Evolutionary conservation across 148 eudicot species (phyloP).

Genomic region (Polygonum maritimum): DNA sequence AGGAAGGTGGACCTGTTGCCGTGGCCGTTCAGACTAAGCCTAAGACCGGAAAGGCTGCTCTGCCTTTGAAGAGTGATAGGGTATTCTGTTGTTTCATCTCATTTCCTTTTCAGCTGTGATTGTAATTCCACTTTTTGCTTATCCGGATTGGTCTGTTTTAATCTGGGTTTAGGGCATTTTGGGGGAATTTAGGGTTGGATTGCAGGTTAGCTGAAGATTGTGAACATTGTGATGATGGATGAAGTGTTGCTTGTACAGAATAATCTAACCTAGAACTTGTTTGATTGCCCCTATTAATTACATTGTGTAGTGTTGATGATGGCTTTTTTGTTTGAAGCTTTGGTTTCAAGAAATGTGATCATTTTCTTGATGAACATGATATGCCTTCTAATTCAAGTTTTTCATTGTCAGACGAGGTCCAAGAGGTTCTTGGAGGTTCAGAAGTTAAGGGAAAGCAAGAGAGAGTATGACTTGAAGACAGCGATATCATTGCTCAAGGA

Average conservation of each 20-base stretch:
- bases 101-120: not conserved
- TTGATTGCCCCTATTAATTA: not conserved
- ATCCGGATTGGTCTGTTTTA: not conserved
- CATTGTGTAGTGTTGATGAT: not conserved
- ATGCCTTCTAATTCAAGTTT: slow-evolving; percentile 8
- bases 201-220: not conserved
- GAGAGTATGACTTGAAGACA: slow-evolving; percentile 68
- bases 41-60: slow-evolving; percentile 91
- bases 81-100: slow-evolving; percentile 29
- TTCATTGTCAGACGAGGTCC: slow-evolving; percentile 55
- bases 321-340: not conserved
- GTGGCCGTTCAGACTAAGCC: slow-evolving; percentile 38
- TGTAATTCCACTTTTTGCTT: not conserved
- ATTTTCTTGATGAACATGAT: not conserved
- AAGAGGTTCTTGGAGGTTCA: slow-evolving; percentile 87
- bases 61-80: slow-evolving; percentile 76
- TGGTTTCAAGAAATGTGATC: not conserved
- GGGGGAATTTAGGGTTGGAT: not conserved
- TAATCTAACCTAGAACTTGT: not conserved
- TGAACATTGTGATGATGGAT: not conserved
- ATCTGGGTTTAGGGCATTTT: not conserved
- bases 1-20: slow-evolving; percentile 25
- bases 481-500: slow-evolving; percentile 74
- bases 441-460: slow-evolving; percentile 70
- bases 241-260: not conserved